Evolutionary conservation across 2,329 filamentous ascomycete species (phyloP), one percentile per base, ranked within the genome.

Genomic region (Sclerotinia sclerotiorum): DNA sequence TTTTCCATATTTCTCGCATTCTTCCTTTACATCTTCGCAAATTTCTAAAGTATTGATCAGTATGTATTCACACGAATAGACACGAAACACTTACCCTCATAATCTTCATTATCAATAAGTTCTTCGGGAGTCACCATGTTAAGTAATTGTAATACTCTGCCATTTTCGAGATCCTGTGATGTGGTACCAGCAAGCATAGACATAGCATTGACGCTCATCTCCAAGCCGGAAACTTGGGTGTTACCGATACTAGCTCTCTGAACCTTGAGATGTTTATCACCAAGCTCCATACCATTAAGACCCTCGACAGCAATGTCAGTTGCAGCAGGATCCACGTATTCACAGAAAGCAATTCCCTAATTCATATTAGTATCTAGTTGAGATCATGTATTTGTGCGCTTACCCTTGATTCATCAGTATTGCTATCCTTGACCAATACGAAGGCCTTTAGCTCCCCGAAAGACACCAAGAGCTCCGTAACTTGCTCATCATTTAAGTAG

Each of bases 61-160:
- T 66, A 42, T 10, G 17, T 46, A 27, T 62, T 17, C 24, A 27
- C 32, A 67, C 2, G 17, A 52, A 32, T 39, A 24, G 8, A 21
- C 1, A 32, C 68, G 5, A 24, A 61, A 39, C 64, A 69, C 83
- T 77, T 84, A 94, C 94, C 94, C 81, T 97, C 92, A 76, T 97
- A 98, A 76, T 99, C 95, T 48, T 98, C 94, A 64, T 89, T 89
- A 77, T 98, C 94, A 80, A 97, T 88, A 32, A 99, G 83, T 80
- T 99, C 95, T 75, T 99, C 95, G 0, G 93, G 85, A 0, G 95
- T 99, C 48, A 99, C 94, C 95, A 99, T 99, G 82, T 99, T 99
- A 77, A 99, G 87, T 70, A 99, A 83, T 80, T 97, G 94, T 70
- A 99, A 79, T 21, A 99, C 94, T 68, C 92, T 87, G 72, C 91